Percentiles rank a stretch among this genome's conserved stretches.
Evolutionary conservation across 2,329 filamentous ascomycete species (phyloP).

Genomic region (Arthrobotrys sphaeroides): DNA sequence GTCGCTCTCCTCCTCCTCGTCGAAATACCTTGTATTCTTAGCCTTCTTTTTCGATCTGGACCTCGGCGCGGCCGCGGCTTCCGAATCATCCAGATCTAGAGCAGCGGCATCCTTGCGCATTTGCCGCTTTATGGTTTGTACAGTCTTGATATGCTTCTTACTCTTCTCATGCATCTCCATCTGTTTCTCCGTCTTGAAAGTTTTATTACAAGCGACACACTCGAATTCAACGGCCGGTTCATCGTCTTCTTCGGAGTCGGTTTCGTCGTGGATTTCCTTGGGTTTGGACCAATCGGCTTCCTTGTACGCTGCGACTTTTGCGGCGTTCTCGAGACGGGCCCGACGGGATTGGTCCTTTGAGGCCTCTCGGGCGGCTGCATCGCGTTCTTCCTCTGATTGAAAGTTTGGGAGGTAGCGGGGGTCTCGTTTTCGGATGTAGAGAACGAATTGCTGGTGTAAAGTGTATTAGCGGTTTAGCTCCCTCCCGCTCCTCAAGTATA

Average conservation of each 20-base stretch:
- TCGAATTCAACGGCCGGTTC: constrained; percentile 70
- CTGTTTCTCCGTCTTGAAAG: constrained; percentile 91
- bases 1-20: constrained; percentile 23
- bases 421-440: constrained; percentile 90
- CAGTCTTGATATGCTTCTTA: constrained; percentile 91
- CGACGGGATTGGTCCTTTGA: constrained; percentile 84
- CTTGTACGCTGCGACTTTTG: constrained; percentile 65
- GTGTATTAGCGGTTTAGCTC: too few species aligned
- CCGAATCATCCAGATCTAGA: constrained; percentile 65
- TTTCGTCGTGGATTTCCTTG: constrained; percentile 63
- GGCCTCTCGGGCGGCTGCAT: constrained; percentile 78
- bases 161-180: constrained; percentile 92
- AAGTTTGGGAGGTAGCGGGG: constrained; percentile 81
- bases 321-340: constrained; percentile 81
- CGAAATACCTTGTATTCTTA: constrained; percentile 51
- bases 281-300: constrained; percentile 60
- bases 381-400: constrained; percentile 81
- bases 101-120: constrained; percentile 82
- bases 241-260: constrained; percentile 66
- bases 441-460: constrained; percentile 73
- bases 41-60: constrained; percentile 50
- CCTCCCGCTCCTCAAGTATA: too few species aligned
- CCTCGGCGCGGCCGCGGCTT: constrained; percentile 36
- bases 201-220: constrained; percentile 80
- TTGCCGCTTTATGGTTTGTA: constrained; percentile 79